Evolutionary conservation across 306 rosid species (phyloP).

Genomic region (Boehmeria nivea): DNA sequence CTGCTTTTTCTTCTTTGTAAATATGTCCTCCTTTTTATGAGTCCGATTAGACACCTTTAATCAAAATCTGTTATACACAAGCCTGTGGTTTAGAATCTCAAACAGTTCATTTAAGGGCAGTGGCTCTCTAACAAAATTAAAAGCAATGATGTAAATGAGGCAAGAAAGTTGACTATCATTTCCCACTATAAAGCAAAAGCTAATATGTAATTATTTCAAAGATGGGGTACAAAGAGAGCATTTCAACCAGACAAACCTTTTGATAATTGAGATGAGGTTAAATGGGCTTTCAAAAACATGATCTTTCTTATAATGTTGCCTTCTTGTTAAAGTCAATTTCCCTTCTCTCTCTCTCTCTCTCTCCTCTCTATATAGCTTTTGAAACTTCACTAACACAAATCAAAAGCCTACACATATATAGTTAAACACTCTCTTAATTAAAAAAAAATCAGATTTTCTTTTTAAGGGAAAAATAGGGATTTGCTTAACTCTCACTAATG

Average conservation of each 20-base stretch:
- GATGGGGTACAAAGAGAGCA: conserved; percentile 53
- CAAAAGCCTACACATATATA: neutral
- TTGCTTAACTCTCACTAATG: conserved; percentile 19
- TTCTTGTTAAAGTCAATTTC: conserved; percentile 31
- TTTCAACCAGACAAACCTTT: conserved; percentile 67
- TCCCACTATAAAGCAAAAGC: conserved; percentile 83
- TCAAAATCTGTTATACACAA: conserved; percentile 30
- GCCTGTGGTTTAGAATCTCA: conserved; percentile 36
- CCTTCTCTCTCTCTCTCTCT: neutral
- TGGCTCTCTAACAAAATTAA: conserved; percentile 48
- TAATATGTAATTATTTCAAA: conserved; percentile 46
- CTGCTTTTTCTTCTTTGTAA: neutral
- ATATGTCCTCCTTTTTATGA: conserved; percentile 19
- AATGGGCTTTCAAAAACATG: conserved; percentile 21
- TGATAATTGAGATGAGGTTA: conserved; percentile 42
- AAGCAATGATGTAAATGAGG: conserved; percentile 47
- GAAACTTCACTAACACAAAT: conserved; percentile 6
- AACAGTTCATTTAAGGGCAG: conserved; percentile 40
- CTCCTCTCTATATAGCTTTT: neutral
- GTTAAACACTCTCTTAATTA: conserved; percentile 20
- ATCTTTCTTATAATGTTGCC: conserved; percentile 23
- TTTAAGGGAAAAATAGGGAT: neutral
- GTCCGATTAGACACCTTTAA: conserved; percentile 45
- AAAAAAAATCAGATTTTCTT: too few relatives aligned
- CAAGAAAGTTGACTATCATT: conserved; percentile 68